Evolutionary conservation across 2,329 filamentous ascomycete species (phyloP).

Genomic region (Phoma sp.): DNA sequence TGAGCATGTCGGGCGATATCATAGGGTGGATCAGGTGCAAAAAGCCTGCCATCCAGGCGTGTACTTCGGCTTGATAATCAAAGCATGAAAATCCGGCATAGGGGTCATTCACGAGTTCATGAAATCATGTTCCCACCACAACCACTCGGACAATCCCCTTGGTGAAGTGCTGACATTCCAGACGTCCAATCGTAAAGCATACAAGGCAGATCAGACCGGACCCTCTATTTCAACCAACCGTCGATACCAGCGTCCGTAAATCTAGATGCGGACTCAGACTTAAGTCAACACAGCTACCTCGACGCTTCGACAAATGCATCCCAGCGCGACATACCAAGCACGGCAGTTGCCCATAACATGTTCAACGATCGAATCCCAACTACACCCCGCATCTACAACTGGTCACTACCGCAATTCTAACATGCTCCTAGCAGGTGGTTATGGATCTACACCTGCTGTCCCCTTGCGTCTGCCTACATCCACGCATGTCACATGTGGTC

Average conservation of each 20-base stretch:
- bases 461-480: neutral
- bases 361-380: neutral
- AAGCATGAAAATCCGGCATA: conserved; percentile 47
- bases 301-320: neutral
- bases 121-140: conserved; percentile 21
- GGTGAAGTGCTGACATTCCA: conserved; percentile 9
- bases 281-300: neutral
- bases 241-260: neutral
- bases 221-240: neutral
- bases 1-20: conserved; percentile 47
- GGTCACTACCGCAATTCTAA: neutral
- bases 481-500: neutral
- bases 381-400: neutral
- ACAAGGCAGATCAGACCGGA: no score
- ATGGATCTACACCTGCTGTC: no score
- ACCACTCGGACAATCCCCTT: neutral
- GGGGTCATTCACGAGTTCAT: conserved; percentile 42
- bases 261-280: neutral
- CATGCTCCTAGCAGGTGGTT: neutral
- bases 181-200: neutral
- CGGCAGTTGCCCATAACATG: no score
- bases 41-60: conserved; percentile 43
- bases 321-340: no score
- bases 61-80: conserved; percentile 49
- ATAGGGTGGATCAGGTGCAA: conserved; percentile 39